Evolutionary conservation across 2,329 filamentous ascomycete species (phyloP).

Genomic region (Cercospora canescens): DNA sequence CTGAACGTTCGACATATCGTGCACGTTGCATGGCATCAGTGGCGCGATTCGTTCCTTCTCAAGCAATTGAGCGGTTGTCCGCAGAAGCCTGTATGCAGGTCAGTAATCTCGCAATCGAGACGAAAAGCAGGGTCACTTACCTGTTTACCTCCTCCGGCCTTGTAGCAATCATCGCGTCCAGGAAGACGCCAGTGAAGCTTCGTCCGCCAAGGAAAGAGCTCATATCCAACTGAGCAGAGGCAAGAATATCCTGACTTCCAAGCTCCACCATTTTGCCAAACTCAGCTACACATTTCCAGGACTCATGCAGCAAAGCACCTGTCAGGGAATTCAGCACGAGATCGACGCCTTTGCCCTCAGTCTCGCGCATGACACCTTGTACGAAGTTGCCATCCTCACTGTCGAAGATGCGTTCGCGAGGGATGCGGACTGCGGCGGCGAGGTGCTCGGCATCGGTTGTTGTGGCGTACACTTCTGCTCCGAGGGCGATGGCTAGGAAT

Average conservation of each 20-base stretch:
- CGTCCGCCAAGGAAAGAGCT: not conserved
- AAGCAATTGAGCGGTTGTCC: not conserved
- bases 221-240: not conserved
- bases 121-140: not conserved
- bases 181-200: not conserved
- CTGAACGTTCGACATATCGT: not conserved
- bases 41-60: not conserved
- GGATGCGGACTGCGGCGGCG: slow-evolving; percentile 25
- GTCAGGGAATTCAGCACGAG: not conserved
- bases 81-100: not conserved
- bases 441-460: slow-evolving; percentile 30
- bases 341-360: not conserved
- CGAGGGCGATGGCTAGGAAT: slow-evolving; percentile 9
- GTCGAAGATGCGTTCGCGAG: slow-evolving; percentile 33
- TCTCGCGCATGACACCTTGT: not conserved
- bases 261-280: not conserved
- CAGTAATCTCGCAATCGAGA: not conserved
- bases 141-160: not conserved
- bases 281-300: not conserved
- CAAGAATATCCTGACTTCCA: not conserved
- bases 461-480: slow-evolving; percentile 30
- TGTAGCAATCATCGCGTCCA: not conserved
- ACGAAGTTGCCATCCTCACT: slow-evolving; percentile 21
- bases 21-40: not conserved
- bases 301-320: not conserved